Conservation (phyloP, 495 filamentous ascomycete species). For the Pseudoneurospora amorphoporcata region DNA sequence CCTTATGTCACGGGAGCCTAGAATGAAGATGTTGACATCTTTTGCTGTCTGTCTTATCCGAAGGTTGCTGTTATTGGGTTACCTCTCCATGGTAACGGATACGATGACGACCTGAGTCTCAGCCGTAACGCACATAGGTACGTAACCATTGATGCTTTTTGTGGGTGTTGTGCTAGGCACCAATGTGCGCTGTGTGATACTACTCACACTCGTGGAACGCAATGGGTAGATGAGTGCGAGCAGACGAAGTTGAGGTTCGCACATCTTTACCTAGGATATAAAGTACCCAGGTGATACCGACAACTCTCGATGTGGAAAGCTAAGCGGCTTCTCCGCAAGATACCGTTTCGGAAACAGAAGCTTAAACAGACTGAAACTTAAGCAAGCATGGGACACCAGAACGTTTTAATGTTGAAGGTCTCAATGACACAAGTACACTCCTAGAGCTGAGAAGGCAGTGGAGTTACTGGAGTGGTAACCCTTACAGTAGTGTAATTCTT, state of each 20-base stretch:
- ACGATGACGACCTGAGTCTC: neutral
- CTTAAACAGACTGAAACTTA: neutral
- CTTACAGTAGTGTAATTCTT: neutral
- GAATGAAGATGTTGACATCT: neutral
- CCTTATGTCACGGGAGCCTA: neutral
- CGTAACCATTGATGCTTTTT: neutral
- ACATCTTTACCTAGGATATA: neutral
- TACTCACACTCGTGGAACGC: neutral
- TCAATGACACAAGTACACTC: neutral
- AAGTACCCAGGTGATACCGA: neutral
- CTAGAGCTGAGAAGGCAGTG: neutral
- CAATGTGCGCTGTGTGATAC: neutral
- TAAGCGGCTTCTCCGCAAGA: neutral
- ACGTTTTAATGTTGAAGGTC: neutral
- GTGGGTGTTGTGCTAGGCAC: neutral
- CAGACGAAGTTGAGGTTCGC: neutral
- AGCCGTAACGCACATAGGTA: neutral
- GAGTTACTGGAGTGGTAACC: neutral
- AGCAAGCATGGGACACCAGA: neutral
- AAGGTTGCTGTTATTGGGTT: neutral
- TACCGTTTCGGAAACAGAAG: neutral
- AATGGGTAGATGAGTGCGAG: neutral
- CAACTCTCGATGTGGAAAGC: neutral
- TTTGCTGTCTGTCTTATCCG: neutral
- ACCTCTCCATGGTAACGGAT: neutral